phyloP scores from a whole-genome alignment of 2,329 filamentous ascomycete genomes.

The Cytospora piceae region DNA sequence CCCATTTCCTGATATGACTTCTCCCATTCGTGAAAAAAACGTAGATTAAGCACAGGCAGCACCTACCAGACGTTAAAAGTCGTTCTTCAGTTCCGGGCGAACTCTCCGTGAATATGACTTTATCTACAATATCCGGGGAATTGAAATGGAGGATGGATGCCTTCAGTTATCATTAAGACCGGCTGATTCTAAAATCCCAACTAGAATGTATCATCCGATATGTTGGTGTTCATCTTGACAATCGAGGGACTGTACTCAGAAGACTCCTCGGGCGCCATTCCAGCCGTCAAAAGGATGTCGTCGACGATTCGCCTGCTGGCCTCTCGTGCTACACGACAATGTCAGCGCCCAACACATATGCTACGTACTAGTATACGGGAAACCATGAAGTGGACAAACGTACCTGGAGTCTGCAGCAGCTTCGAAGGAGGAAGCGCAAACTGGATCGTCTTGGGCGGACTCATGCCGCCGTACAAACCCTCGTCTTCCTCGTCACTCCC shows the following conservation, averaged over 20 bases:
- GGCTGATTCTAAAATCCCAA: not conserved
- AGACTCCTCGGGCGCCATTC: conserved; percentile 61
- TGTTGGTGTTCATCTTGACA: conserved; percentile 66
- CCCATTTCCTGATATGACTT: not conserved
- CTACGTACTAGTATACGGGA: not conserved
- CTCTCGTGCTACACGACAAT: conserved; percentile 63
- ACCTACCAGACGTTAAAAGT: not conserved
- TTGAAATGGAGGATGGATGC: not conserved
- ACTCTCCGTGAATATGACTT: not conserved
- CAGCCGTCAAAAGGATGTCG: conserved; percentile 76
- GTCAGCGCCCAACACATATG: conserved; percentile 1
- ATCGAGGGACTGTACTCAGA: conserved; percentile 66
- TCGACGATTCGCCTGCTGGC: conserved; percentile 82
- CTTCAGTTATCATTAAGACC: not conserved
- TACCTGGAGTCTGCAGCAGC: conserved; percentile 79
- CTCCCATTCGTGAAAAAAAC: not conserved
- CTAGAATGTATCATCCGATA: conserved; percentile 66
- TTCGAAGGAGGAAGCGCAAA: conserved; percentile 79
- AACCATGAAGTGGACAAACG: conserved; percentile 35
- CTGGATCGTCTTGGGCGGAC: conserved; percentile 91
- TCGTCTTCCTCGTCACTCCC: conserved; percentile 72
- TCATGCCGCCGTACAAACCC: conserved; percentile 71
- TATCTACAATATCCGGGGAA: not conserved
- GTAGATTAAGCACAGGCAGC: not conserved
- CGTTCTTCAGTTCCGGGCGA: not conserved